These are phyloP conservation scores for Ophidiomyces ophidiicola DNA, from an alignment of 2,329 filamentous ascomycete genomes.

Conservation along the genomic window DNA sequence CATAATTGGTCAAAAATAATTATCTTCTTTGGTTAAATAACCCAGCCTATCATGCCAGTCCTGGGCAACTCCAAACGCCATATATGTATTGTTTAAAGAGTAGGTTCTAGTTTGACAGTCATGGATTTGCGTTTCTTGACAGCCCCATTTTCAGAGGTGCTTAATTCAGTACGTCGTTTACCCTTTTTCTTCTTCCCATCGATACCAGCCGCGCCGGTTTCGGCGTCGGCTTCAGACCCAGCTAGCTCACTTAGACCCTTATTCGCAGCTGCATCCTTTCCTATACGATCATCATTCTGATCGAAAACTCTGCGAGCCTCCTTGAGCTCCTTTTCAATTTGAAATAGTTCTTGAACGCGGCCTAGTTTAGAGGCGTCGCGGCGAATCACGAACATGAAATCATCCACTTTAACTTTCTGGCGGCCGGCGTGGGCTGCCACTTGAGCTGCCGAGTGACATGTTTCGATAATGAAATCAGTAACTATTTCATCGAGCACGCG, in stretches of 20 bases:
- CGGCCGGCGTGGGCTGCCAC: constrained; percentile 75
- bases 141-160: constrained; percentile 3
- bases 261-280: constrained; percentile 27
- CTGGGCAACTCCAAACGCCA: no score
- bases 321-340: constrained; percentile 78
- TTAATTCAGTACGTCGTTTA: constrained; percentile 6
- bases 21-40: no score
- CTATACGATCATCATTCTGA: constrained; percentile 34
- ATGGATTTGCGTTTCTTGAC: constrained; percentile 14
- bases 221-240: constrained; percentile 11
- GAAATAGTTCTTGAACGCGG: constrained; percentile 76
- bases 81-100: not conserved
- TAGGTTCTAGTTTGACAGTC: not conserved
- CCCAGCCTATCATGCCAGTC: no score
- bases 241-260: constrained; percentile 23
- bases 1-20: no score
- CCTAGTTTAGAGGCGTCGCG: constrained; percentile 76
- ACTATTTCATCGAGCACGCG: constrained; percentile 87
- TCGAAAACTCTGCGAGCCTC: constrained; percentile 55
- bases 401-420: constrained; percentile 95
- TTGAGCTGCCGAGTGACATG: constrained; percentile 78
- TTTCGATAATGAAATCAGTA: constrained; percentile 90
- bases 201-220: not conserved
- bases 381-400: constrained; percentile 89
- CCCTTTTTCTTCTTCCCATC: constrained; percentile 19